A percentile compares a stretch with the other conserved stretches of the same genome.
These are phyloP conservation scores for Colletotrichum plurivorum DNA, from an alignment of 2,329 filamentous ascomycete species.

Conservation along the genomic window DNA sequence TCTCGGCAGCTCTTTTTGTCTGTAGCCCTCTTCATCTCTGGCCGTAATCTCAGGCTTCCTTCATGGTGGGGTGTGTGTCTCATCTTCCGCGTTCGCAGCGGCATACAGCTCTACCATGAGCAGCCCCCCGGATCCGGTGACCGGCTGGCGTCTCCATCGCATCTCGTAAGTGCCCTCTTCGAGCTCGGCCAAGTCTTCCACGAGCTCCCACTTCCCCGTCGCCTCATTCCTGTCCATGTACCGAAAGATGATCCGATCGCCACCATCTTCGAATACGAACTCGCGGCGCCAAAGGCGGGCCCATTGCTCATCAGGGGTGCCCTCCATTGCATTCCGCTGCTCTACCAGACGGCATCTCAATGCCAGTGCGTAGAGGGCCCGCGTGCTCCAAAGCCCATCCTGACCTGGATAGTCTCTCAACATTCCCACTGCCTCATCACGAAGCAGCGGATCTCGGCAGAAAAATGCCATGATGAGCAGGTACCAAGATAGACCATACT, in stretches of 20 bases:
- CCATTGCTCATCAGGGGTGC: conserved; percentile 50
- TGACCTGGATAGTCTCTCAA: conserved; percentile 51
- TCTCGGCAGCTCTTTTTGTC: too few relatives aligned
- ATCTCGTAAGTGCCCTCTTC: conserved; percentile 46
- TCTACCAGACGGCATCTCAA: conserved; percentile 47
- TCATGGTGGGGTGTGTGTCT: too few relatives aligned
- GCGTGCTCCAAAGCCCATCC: conserved; percentile 50
- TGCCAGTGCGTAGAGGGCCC: conserved; percentile 46
- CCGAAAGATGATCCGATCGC: conserved; percentile 49
- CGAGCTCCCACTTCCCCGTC: conserved; percentile 51
- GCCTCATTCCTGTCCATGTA: conserved; percentile 45
- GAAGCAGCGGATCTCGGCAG: conserved; percentile 50
- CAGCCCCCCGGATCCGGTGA: conserved; percentile 45
- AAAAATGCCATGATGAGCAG: conserved; percentile 45
- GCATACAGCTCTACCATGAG: conserved; percentile 39
- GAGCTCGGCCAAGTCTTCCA: conserved; percentile 55
- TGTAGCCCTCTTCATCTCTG: too few relatives aligned
- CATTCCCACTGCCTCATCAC: conserved; percentile 50
- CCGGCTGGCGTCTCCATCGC: conserved; percentile 52
- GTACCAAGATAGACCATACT: conserved; percentile 46
- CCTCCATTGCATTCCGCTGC: conserved; percentile 46
- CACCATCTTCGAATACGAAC: conserved; percentile 52
- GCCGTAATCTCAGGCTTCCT: background rate
- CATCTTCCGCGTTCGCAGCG: too few relatives aligned
- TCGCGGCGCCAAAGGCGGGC: conserved; percentile 50